Evolutionary conservation across 805 yeast genomes (phyloP), one percentile per base, ranked within the genome.

Genomic region (Ogataea wickerhamii): DNA sequence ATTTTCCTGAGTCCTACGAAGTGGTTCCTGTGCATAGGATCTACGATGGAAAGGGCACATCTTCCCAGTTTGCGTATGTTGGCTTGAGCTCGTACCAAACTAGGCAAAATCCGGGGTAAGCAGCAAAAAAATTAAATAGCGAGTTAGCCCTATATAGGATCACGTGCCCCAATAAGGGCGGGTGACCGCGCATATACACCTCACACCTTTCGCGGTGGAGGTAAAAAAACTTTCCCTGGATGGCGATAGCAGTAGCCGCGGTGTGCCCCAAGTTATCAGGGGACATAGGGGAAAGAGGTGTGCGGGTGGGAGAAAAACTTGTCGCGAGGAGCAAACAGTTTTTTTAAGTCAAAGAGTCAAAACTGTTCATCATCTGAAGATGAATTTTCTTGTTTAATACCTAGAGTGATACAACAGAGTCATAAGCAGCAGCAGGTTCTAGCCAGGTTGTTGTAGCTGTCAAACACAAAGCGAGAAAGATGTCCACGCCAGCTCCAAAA

Each of bases 401-500:
- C n/a, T n/a, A n/a, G n/a, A n/a, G n/a, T n/a, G n/a, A n/a, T n/a
- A n/a, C n/a, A n/a, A n/a, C n/a, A n/a, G n/a, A n/a, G n/a, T n/a
- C n/a, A n/a, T 14, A 13, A 26, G 16, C 29, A 26, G 29, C 29
- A 26, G n/a, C 16, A 12, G 29, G 29, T 14, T 26, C 7, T 7
- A 26, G 7, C 29, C 17, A 12, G n/a, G 29, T 26, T 26, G 17
- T 26, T 26, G 29, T 18, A 29, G 21, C 19, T 29, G 35, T 6
- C 11, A 21, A 7, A 32, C 11, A 20, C 35, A 21, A 12, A 8
- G 27, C 14, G 16, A 21, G 16, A 31, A 47, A 34, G 45, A 60
- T 58, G 64, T 57, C 65, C 38, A 49, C 57, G 43, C 58, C 44
- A 45, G 91, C 93, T 66, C 84, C 87, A 72, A 83, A 82, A 78